Base-by-base conservation (phyloP, 305 asterid genomes). In the Solanum hybrid region DNA sequence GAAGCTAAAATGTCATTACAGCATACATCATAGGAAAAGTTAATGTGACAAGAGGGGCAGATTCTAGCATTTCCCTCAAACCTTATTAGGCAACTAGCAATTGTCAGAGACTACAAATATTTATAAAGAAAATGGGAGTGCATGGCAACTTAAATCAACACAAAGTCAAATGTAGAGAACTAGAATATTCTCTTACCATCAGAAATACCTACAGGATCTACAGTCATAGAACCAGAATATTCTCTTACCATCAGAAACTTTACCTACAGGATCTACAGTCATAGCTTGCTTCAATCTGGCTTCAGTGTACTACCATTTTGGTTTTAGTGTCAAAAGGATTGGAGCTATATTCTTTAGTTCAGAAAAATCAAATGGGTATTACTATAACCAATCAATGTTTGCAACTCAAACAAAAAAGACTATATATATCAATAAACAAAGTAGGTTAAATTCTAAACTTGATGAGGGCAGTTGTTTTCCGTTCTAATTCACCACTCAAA, bases 281-380 rank as follows among this genome's bases (percentile, higher is more conserved):
- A 96, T 94, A 97, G 99, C 95, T 95, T 96, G 93, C 99, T 97
- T 89, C 96, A 96, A 86, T 96, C 92, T 92, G 98, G 99, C n/a
- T 26, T 37, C 11, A 37, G 46, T n/a, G 29, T n/a, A 37, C 40
- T 31, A 57, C 46, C 88, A 51, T 57, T 7, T 85, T 85, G 46
- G 88, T 67, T 57, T 20, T 39, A 33, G 31, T 31, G 29, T 33
- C 76, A 28, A 85, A 57, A 85, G 33, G 46, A 11, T 51, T 31
- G 33, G 29, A 51, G 33, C n/a, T 57, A 51, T 18, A 28, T 18
- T 1, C 39, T 29, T 57, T 29, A 84, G 39, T 84, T 84, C 75
- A 31, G 42, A 84, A 84, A 24, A 51, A 84, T 7, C 82, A 18
- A 33, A 33, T 33, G 82, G 9, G 12, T 75, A 75, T 31, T 29